Evolutionary conservation across 2,329 filamentous ascomycete species (phyloP).

Genomic region (Diaporthe batatas): DNA sequence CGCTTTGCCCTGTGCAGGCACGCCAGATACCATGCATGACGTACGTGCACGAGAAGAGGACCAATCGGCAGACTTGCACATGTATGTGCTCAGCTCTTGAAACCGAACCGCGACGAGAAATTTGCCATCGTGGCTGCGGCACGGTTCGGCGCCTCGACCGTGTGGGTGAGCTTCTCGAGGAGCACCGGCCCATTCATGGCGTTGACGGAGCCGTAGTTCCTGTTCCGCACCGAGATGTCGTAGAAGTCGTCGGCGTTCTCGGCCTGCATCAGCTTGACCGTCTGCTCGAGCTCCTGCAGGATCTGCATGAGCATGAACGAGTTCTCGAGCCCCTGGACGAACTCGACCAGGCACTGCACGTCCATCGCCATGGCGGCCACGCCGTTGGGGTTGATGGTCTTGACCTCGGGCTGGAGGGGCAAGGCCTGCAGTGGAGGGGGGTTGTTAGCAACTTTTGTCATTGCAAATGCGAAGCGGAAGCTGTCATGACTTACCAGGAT

Average conservation of each 20-base stretch:
- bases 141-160: constrained; percentile 69
- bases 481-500: constrained; percentile 72
- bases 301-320: constrained; percentile 88
- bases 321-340: constrained; percentile 89
- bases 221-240: constrained; percentile 89
- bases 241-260: constrained; percentile 98
- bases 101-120: constrained; percentile 81
- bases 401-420: constrained; percentile 83
- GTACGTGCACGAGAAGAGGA: neutral
- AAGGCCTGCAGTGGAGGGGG: constrained; percentile 67
- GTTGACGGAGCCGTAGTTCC: constrained; percentile 94
- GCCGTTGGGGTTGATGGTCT: constrained; percentile 88
- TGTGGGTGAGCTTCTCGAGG: constrained; percentile 86
- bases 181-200: constrained; percentile 88
- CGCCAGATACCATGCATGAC: constrained; percentile 14
- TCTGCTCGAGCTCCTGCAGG: constrained; percentile 93
- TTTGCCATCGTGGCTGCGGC: constrained; percentile 76
- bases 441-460: constrained; percentile 31
- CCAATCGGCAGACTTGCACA: neutral
- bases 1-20: neutral
- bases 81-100: constrained; percentile 56
- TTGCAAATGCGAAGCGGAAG: neutral
- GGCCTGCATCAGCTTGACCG: constrained; percentile 85
- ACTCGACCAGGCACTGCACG: constrained; percentile 84
- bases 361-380: constrained; percentile 86